A percentile compares a stretch with the other conserved stretches of the same genome.
These are phyloP conservation scores for Mycena haematopus DNA, from an alignment of 768 basidiomycete species.

Conservation along the genomic window DNA sequence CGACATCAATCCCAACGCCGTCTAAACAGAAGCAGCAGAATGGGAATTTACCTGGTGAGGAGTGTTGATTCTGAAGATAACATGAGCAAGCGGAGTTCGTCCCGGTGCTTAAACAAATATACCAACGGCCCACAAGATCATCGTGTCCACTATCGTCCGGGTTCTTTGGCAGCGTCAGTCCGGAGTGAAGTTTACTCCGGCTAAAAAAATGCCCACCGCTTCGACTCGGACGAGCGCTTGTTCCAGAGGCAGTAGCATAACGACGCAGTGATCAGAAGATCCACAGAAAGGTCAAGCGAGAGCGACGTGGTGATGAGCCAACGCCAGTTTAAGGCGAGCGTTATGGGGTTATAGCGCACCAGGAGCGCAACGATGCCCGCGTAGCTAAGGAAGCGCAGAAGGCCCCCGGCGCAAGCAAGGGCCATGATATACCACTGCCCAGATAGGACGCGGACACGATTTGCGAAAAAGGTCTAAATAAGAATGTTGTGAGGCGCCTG, in stretches of 20 bases:
- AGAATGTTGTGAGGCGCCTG: too few relatives aligned
- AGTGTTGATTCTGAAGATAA: neutral
- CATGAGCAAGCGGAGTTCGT: too few relatives aligned
- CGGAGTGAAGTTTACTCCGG: neutral
- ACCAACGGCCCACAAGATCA: neutral
- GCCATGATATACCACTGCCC: slow-evolving; percentile 10
- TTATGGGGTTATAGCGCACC: neutral
- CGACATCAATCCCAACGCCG: neutral
- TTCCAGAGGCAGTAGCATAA: slow-evolving; percentile 10
- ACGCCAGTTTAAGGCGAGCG: slow-evolving; percentile 7
- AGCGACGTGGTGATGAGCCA: slow-evolving; percentile 15
- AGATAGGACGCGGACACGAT: slow-evolving; percentile 7
- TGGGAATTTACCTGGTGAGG: neutral
- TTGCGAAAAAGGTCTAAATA: slow-evolving; percentile 18
- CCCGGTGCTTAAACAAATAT: neutral
- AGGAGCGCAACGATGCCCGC: neutral
- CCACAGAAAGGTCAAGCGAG: slow-evolving; percentile 4
- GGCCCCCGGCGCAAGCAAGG: neutral
- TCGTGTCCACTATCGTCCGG: neutral
- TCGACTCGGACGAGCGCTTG: neutral
- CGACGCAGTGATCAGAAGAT: slow-evolving; percentile 5
- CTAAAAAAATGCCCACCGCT: neutral
- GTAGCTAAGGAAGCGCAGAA: slow-evolving; percentile 2
- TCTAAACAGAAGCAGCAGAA: neutral
- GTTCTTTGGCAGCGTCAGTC: neutral